These are phyloP conservation scores for Aspergillus spinulosporus DNA, from an alignment of 2,329 filamentous ascomycete species.

Conservation along the genomic window DNA sequence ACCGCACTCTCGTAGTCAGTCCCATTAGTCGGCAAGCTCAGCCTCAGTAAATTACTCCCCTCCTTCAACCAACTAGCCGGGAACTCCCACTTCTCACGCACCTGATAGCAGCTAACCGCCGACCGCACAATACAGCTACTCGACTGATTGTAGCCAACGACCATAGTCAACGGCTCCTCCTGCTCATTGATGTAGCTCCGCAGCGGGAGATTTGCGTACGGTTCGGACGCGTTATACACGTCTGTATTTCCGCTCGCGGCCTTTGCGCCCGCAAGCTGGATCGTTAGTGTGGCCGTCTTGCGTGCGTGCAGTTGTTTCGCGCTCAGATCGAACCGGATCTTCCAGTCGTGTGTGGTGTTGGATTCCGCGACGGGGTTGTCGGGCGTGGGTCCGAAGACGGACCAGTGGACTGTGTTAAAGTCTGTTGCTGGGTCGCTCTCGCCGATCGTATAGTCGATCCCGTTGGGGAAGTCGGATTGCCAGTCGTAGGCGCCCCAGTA, in stretches of 20 bases:
- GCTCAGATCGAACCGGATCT: slow-evolving; percentile 54
- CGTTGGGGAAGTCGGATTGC: slow-evolving; percentile 58
- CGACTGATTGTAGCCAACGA: slow-evolving; percentile 53
- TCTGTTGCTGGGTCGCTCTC: slow-evolving; percentile 51
- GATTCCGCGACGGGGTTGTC: slow-evolving; percentile 45
- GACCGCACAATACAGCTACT: slow-evolving; percentile 63
- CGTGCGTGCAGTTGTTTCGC: slow-evolving; percentile 45
- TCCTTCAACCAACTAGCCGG: slow-evolving; percentile 50
- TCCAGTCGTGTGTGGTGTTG: slow-evolving; percentile 58
- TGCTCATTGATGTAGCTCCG: slow-evolving; percentile 51
- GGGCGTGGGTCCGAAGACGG: slow-evolving; percentile 54
- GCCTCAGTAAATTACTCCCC: slow-evolving; percentile 57
- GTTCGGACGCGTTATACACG: slow-evolving; percentile 55
- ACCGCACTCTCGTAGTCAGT: slow-evolving; percentile 61
- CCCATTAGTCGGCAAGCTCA: slow-evolving; percentile 61
- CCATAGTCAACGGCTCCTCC: slow-evolving; percentile 29
- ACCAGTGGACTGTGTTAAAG: slow-evolving; percentile 68
- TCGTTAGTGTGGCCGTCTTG: slow-evolving; percentile 58
- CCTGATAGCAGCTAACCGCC: slow-evolving; percentile 62
- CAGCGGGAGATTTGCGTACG: slow-evolving; percentile 56
- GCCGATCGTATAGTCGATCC: slow-evolving; percentile 60
- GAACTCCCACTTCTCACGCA: slow-evolving; percentile 62
- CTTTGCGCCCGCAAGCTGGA: slow-evolving; percentile 65
- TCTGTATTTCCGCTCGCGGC: slow-evolving; percentile 64
- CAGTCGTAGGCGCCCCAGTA: slow-evolving; percentile 65